A percentile compares a stretch with the other conserved stretches of the same genome.
These are phyloP conservation scores for Castanea sativa DNA, from an alignment of 306 rosid species.

Conservation along the genomic window DNA sequence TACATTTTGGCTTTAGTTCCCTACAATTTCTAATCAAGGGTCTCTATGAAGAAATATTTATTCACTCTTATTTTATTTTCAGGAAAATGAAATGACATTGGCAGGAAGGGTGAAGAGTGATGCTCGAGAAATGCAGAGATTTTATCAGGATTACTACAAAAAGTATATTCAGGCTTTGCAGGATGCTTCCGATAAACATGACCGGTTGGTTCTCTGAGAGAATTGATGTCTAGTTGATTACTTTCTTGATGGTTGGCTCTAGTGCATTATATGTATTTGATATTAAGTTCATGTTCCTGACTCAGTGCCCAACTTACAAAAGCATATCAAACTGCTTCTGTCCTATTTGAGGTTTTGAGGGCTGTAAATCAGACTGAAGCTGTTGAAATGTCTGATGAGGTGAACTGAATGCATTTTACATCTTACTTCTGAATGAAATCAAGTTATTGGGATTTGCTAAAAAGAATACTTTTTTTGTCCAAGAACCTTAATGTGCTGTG, in stretches of 20 bases:
- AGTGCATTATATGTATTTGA: constrained; percentile 1
- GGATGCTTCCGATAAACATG: constrained; percentile 70
- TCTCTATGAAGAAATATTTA: constrained; percentile 8
- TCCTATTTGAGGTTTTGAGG: constrained; percentile 88
- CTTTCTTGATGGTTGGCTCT: constrained; percentile 18
- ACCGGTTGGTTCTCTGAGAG: constrained; percentile 59
- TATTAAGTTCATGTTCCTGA: constrained; percentile 28
- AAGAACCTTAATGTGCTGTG: background rate
- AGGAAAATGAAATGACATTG: constrained; percentile 86
- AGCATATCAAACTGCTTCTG: constrained; percentile 92
- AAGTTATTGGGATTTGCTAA: background rate
- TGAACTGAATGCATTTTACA: constrained; percentile 23
- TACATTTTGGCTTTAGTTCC: background rate
- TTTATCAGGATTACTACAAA: constrained; percentile 75
- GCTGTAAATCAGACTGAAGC: constrained; percentile 90
- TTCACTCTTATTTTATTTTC: constrained; percentile 14
- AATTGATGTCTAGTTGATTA: constrained; percentile 17
- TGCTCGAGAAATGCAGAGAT: constrained; percentile 92
- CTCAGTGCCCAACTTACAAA: constrained; percentile 85
- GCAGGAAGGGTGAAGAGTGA: constrained; percentile 81
- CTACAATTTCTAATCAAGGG: constrained; percentile 2
- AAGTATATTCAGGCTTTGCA: constrained; percentile 82
- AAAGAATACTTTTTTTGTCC: background rate
- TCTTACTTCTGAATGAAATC: background rate
- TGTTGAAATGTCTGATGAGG: constrained; percentile 77